Percentiles rank a stretch among this genome's conserved stretches.
Evolutionary conservation across 352 stramenopile genomes (phyloP).

Genomic region (Globisporangium solare): DNA sequence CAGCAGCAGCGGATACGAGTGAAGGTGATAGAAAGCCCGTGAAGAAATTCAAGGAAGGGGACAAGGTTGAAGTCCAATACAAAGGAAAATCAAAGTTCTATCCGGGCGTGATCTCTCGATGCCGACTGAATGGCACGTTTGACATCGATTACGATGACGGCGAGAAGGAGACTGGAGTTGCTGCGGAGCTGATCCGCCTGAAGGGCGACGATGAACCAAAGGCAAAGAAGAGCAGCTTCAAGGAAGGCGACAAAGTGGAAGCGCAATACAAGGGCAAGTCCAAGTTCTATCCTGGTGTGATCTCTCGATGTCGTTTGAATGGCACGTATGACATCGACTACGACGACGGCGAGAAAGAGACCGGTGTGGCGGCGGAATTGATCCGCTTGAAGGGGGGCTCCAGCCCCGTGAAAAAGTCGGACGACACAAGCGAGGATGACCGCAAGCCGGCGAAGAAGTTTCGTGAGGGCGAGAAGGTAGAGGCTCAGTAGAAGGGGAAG

Average conservation of each 20-base stretch:
- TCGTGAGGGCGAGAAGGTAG: slow-evolving; percentile 39
- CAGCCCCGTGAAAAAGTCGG: not conserved
- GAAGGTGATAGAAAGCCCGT: not conserved
- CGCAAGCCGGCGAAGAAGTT: slow-evolving; percentile 21
- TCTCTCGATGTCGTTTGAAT: slow-evolving; percentile 47
- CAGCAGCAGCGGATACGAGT: not conserved
- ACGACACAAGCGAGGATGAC: slow-evolving; percentile 14
- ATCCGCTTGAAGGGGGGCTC: slow-evolving; percentile 16
- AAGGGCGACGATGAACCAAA: slow-evolving; percentile 14
- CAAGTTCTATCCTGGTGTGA: slow-evolving; percentile 68
- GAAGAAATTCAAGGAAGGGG: slow-evolving; percentile 4
- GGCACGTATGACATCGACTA: slow-evolving; percentile 79
- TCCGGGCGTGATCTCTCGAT: slow-evolving; percentile 5
- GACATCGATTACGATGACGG: slow-evolving; percentile 76
- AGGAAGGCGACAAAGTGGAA: slow-evolving; percentile 44
- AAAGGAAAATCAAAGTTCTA: slow-evolving; percentile 10
- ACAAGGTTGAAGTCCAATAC: slow-evolving; percentile 40
- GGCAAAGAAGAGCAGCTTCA: slow-evolving; percentile 22
- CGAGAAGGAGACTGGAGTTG: slow-evolving; percentile 11
- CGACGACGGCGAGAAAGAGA: slow-evolving; percentile 73
- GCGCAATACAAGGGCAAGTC: slow-evolving; percentile 56
- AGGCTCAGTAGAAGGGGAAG: slow-evolving; percentile 61
- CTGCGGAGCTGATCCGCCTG: slow-evolving; percentile 6
- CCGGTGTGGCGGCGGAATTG: slow-evolving; percentile 31
- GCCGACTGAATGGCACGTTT: slow-evolving; percentile 51